Evolutionary conservation across 139 green algal species (phyloP).

Genomic region (Chlamydomonas applanata): DNA sequence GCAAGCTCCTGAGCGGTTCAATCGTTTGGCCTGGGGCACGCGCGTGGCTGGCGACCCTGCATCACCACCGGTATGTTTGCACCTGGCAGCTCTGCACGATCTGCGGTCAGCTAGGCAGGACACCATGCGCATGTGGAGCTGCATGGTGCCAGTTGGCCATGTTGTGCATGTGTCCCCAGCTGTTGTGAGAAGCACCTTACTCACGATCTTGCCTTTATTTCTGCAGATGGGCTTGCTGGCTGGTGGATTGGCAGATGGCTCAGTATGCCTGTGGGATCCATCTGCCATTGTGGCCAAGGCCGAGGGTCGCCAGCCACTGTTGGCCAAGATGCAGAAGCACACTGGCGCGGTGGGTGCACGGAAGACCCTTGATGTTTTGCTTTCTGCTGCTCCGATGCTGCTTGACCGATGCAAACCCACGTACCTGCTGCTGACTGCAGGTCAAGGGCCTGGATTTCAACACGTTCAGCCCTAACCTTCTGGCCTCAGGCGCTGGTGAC

Average conservation of each 20-base stretch:
- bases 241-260: slow-evolving; percentile 89
- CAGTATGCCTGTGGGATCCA: slow-evolving; percentile 90
- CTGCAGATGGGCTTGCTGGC: slow-evolving; percentile 86
- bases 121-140: not conserved
- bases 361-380: not conserved
- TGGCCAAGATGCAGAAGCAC: slow-evolving; percentile 85
- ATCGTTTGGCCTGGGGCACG: slow-evolving; percentile 80
- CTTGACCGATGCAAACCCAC: no score
- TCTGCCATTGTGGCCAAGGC: slow-evolving; percentile 62
- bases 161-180: not conserved
- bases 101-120: not conserved
- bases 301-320: slow-evolving; percentile 38
- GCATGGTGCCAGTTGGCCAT: not conserved
- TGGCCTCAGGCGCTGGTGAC: slow-evolving; percentile 88
- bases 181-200: not conserved
- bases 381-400: not conserved
- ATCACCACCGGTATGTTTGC: not conserved
- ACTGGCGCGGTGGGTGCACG: slow-evolving; percentile 56
- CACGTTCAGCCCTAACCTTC: slow-evolving; percentile 82
- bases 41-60: not conserved
- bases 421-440: no score
- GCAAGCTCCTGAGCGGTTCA: slow-evolving; percentile 82
- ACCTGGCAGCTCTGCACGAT: not conserved
- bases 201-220: not conserved
- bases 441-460: slow-evolving; percentile 95